Conservation (phyloP, 345 rosid genomes). For the Luvunga scandens region DNA sequence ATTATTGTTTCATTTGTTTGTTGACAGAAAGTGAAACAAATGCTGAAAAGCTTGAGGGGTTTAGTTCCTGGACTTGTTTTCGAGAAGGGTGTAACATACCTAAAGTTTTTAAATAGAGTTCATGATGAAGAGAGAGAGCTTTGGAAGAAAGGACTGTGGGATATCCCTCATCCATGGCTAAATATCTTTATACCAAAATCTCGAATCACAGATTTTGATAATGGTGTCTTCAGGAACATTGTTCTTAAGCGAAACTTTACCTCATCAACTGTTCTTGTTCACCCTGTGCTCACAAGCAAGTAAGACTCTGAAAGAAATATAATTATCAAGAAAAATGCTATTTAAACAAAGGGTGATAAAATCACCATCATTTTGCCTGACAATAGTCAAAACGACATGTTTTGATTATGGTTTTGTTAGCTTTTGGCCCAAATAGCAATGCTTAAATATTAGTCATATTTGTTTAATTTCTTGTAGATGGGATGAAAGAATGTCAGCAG, state of each 20-base stretch:
- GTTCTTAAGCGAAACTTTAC: constrained; percentile 38
- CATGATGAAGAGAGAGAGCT: constrained; percentile 26
- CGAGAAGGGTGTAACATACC: constrained; percentile 24
- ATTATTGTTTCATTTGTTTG: neutral
- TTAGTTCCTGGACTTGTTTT: constrained; percentile 18
- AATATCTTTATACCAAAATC: constrained; percentile 46
- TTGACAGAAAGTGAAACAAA: neutral
- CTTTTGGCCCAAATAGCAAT: too few relatives aligned
- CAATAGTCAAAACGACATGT: too few relatives aligned
- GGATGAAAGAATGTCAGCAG: constrained; percentile 39
- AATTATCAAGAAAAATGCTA: too few relatives aligned
- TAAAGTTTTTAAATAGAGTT: constrained; percentile 40
- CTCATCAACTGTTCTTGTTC: constrained; percentile 32
- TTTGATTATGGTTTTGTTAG: too few relatives aligned
- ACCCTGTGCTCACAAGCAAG: constrained; percentile 38
- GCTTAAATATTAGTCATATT: too few relatives aligned
- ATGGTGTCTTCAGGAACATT: constrained; percentile 37
- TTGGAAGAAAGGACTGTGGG: constrained; percentile 33
- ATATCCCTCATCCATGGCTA: constrained; percentile 51
- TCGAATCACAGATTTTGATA: constrained; percentile 25
- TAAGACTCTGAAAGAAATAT: constrained; percentile 8
- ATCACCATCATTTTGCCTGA: too few relatives aligned
- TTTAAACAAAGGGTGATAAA: too few relatives aligned
- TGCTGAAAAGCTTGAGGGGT: neutral
- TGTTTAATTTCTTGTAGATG: constrained; percentile 24